These are phyloP conservation scores for Periconia macrospinosa DNA, from an alignment of 2,329 filamentous ascomycete species.

Conservation along the genomic window DNA sequence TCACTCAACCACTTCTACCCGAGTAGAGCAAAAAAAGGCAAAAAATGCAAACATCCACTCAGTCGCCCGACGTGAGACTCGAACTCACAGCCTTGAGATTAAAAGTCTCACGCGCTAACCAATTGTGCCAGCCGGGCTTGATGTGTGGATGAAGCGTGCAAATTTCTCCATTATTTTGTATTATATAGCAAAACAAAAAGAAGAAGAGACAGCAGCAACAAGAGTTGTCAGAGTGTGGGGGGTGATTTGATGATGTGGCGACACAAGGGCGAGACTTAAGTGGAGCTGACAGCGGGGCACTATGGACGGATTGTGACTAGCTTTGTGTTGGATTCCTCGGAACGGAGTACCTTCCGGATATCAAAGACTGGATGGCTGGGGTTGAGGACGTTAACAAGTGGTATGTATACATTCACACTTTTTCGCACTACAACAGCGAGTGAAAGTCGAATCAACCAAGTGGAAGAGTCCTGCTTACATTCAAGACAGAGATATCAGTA, in stretches of 20 bases:
- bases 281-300: neutral
- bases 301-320: neutral
- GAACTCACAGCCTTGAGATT: constrained; percentile 24
- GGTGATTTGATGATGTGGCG: neutral
- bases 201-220: no score
- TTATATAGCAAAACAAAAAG: neutral
- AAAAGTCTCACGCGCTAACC: constrained; percentile 27
- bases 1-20: no score
- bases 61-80: constrained; percentile 8
- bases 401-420: no score
- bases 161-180: neutral
- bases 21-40: no score
- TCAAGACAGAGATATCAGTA: no score
- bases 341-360: neutral
- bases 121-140: constrained; percentile 23
- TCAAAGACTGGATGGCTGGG: neutral
- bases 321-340: neutral
- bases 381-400: no score
- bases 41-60: neutral
- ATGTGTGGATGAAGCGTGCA: neutral
- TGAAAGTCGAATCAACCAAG: no score
- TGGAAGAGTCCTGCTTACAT: no score
- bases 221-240: no score
- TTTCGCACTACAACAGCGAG: no score
- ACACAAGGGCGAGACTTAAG: neutral